Conservation (phyloP, 2,329 filamentous ascomycete genomes). For the Claviceps paspali region DNA sequence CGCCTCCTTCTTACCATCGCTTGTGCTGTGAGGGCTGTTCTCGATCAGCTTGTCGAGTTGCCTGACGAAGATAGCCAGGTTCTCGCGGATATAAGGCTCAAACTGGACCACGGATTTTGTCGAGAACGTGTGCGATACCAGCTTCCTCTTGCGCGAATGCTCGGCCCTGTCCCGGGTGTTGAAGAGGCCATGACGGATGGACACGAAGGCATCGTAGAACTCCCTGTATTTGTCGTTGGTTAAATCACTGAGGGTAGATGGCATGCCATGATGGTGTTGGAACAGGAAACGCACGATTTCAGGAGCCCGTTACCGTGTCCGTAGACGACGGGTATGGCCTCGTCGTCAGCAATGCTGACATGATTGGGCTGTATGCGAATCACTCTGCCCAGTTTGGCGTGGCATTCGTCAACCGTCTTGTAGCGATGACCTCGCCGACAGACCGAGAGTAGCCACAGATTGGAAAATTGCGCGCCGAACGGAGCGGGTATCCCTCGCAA, state of each 20-base stretch:
- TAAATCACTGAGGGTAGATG: no score
- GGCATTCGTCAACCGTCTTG: constrained; percentile 49
- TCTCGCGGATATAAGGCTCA: constrained; percentile 75
- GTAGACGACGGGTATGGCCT: constrained; percentile 63
- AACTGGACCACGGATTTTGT: constrained; percentile 70
- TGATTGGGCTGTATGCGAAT: constrained; percentile 77
- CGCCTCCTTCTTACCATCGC: constrained; percentile 45
- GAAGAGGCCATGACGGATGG: constrained; percentile 73
- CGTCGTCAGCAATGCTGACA: constrained; percentile 64
- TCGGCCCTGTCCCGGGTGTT: constrained; percentile 72
- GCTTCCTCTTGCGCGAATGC: constrained; percentile 80
- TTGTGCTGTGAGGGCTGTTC: constrained; percentile 27
- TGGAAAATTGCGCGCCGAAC: constrained; percentile 50
- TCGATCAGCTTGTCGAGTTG: constrained; percentile 53
- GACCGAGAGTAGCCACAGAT: constrained; percentile 63
- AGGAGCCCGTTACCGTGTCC: constrained; percentile 65
- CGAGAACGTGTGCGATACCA: constrained; percentile 74
- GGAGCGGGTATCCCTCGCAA: constrained; percentile 45
- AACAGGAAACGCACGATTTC: constrained; percentile 46
- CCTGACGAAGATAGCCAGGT: constrained; percentile 56
- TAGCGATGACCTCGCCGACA: constrained; percentile 52
- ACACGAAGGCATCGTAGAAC: constrained; percentile 87
- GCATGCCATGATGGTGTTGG: no score
- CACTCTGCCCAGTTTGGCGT: constrained; percentile 63
- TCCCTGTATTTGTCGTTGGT: constrained; percentile 33